Evolutionary conservation across 73 alveolate species (phyloP).

Genomic region (Paramecium pentaurelia): DNA sequence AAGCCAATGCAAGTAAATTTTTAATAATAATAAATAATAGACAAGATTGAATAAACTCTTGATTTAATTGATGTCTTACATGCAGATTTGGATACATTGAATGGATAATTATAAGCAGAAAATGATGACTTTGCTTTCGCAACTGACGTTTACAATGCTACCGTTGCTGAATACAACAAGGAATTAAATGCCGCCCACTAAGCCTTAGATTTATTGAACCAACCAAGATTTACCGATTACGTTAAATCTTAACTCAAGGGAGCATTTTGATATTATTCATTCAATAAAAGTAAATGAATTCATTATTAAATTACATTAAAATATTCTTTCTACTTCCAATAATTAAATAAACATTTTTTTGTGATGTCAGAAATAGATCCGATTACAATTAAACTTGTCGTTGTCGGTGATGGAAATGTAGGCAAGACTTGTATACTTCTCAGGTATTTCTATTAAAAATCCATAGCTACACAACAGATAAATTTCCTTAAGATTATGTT

Average conservation of each 20-base stretch:
- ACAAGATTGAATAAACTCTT: conserved; percentile 28
- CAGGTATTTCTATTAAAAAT: neutral
- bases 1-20: conserved; percentile 23
- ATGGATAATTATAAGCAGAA: conserved; percentile 41
- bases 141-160: conserved; percentile 17
- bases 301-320: neutral
- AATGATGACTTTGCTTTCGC: conserved; percentile 39
- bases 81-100: neutral
- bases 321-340: neutral
- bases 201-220: conserved; percentile 35
- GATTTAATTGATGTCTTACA: neutral
- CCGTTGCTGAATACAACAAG: conserved; percentile 31
- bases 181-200: conserved; percentile 33
- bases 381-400: conserved; percentile 45
- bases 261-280: neutral
- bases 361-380: conserved; percentile 21
- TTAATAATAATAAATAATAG: neutral
- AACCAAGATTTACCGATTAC: conserved; percentile 42
- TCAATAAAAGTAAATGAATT: neutral
- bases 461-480: conserved; percentile 62
- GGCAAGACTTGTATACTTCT: conserved; percentile 56
- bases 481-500: conserved; percentile 68
- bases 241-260: conserved; percentile 39
- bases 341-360: neutral
- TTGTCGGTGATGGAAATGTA: conserved; percentile 55